Evolutionary conservation across 352 stramenopile genomes (phyloP).

Genomic region (Phytophthora sansomeana): DNA sequence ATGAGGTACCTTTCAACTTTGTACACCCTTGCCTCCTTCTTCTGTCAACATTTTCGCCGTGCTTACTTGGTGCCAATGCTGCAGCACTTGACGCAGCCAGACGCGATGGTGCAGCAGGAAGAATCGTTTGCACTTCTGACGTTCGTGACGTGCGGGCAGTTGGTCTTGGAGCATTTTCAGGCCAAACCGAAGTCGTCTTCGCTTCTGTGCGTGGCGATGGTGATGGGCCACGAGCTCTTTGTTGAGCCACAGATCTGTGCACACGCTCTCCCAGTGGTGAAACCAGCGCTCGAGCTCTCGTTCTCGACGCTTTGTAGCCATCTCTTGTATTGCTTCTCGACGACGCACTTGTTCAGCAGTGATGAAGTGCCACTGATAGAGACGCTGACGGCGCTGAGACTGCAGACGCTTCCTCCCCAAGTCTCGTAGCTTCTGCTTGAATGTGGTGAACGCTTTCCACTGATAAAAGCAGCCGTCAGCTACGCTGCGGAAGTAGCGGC

Average conservation of each 20-base stretch:
- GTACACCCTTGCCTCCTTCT: too few species aligned
- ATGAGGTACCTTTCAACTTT: too few species aligned
- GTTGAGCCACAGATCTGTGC: constrained; percentile 52
- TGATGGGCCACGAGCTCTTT: constrained; percentile 44
- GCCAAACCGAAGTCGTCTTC: constrained; percentile 1
- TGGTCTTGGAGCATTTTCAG: constrained; percentile 28
- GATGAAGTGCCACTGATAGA: constrained; percentile 34
- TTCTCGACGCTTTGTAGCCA: constrained; percentile 8
- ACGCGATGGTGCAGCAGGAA: constrained; percentile 19
- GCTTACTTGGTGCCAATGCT: constrained; percentile 13
- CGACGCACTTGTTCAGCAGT: neutral
- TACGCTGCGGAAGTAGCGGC: constrained; percentile 33
- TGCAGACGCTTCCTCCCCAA: constrained; percentile 13
- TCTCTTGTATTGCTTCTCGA: constrained; percentile 17
- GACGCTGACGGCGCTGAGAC: constrained; percentile 17
- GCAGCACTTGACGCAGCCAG: constrained; percentile 22
- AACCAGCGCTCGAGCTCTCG: constrained; percentile 31
- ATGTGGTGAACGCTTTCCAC: constrained; percentile 32
- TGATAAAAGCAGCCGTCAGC: constrained; percentile 34
- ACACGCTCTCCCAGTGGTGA: constrained; percentile 61
- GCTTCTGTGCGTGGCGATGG: constrained; percentile 24
- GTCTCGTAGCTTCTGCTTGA: constrained; percentile 31
- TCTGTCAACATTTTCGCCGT: neutral
- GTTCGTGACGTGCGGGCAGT: constrained; percentile 24
- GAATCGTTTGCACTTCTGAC: constrained; percentile 19